A percentile compares a stretch with the other conserved stretches of the same genome.
phyloP scores from a whole-genome alignment of 495 filamentous ascomycete genomes.

The Xylaria sp. region DNA sequence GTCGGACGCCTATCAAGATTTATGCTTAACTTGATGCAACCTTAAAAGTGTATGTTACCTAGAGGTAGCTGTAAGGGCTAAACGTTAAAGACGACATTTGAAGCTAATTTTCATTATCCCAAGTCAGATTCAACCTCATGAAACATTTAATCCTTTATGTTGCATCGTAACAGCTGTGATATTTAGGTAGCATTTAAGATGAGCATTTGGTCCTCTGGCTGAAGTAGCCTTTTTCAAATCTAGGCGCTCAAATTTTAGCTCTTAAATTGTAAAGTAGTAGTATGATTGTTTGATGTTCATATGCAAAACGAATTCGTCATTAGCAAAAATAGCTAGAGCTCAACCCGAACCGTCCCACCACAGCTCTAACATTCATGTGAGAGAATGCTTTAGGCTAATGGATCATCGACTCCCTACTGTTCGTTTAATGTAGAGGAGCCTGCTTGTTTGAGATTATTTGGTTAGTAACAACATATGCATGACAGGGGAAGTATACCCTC shows the following conservation, averaged over 20 bases:
- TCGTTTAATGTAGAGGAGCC: not conserved
- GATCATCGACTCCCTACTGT: not conserved
- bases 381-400: conserved; percentile 18
- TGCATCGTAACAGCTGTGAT: not conserved
- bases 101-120: not conserved
- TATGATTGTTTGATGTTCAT: conserved; percentile 5
- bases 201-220: not conserved
- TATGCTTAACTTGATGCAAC: not conserved
- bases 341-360: not conserved
- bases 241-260: not conserved
- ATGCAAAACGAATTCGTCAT: not conserved
- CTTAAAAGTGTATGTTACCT: not conserved
- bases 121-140: not conserved
- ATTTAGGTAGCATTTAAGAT: not conserved
- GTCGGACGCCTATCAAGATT: not conserved
- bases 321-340: conserved; percentile 3
- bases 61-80: not conserved
- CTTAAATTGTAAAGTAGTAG: not conserved
- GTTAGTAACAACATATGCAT: not conserved
- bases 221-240: not conserved
- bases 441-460: not conserved
- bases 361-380: not conserved
- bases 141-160: not conserved
- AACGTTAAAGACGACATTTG: not conserved
- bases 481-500: not conserved